Conservation (phyloP, 2,329 filamentous ascomycete species). For the Aspergillus sojae region DNA sequence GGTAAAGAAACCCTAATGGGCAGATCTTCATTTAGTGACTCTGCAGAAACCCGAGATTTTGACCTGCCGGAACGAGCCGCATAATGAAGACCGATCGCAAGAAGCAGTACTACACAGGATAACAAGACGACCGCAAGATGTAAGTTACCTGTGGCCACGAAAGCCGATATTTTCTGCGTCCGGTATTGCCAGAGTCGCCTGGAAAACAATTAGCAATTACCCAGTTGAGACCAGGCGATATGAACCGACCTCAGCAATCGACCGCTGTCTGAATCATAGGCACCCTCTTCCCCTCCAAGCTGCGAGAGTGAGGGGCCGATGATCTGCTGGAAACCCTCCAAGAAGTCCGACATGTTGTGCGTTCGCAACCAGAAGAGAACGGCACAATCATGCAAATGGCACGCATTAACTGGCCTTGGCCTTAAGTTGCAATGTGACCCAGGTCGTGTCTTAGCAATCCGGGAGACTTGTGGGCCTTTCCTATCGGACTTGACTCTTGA, state of each 20-base stretch:
- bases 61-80: constrained; percentile 9
- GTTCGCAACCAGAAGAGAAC: not conserved
- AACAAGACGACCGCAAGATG: constrained; percentile 24
- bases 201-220: not conserved
- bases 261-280: not conserved
- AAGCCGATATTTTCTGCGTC: constrained; percentile 22
- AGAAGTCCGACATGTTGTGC: constrained; percentile 7
- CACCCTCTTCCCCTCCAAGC: not conserved
- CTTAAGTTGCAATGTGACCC: not conserved
- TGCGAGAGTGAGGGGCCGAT: constrained; percentile 5
- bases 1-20: constrained; percentile 13
- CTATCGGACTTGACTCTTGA: not conserved
- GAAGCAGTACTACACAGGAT: constrained; percentile 23
- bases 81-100: constrained; percentile 16
- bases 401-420: not conserved
- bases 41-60: constrained; percentile 3
- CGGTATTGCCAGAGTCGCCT: constrained; percentile 28
- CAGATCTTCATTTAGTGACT: constrained; percentile 2
- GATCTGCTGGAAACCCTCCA: constrained; percentile 6
- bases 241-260: constrained; percentile 7
- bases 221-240: rapidly evolving
- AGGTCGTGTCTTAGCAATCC: not conserved
- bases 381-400: not conserved
- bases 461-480: not conserved
- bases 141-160: constrained; percentile 28